phyloP scores from a whole-genome alignment of 148 eudicot genomes.

The Camellia lanceoleosa region DNA sequence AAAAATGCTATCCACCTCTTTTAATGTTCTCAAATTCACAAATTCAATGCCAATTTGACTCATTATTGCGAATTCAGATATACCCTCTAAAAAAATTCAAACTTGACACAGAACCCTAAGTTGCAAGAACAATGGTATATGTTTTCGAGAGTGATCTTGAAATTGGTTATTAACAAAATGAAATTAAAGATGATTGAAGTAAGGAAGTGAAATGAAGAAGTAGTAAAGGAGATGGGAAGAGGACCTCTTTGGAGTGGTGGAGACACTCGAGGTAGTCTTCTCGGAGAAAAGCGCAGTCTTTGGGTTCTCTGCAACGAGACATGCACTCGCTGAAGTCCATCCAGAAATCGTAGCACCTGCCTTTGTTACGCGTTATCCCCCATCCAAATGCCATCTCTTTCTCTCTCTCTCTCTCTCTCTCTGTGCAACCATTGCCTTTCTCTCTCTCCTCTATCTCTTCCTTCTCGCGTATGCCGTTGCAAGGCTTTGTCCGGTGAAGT shows the following conservation, averaged over 20 bases:
- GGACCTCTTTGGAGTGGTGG: conserved; percentile 95
- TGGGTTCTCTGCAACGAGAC: conserved; percentile 83
- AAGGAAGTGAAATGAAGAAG: background rate
- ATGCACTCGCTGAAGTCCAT: conserved; percentile 95
- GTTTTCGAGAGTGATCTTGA: background rate
- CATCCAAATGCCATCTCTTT: conserved; percentile 82
- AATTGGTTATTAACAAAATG: background rate
- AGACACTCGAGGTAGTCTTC: conserved; percentile 99
- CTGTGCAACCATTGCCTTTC: too few relatives aligned
- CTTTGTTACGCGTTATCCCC: conserved; percentile 92
- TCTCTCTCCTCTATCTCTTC: too few relatives aligned
- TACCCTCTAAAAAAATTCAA: background rate
- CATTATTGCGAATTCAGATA: too few relatives aligned
- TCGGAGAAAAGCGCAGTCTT: conserved; percentile 77
- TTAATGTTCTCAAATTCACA: too few relatives aligned
- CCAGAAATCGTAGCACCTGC: conserved; percentile 96
- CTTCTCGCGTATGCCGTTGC: too few relatives aligned
- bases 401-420: background rate
- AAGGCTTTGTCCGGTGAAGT: too few relatives aligned
- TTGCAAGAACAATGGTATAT: background rate
- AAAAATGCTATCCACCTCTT: too few relatives aligned
- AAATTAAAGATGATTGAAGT: background rate
- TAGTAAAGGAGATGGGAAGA: background rate
- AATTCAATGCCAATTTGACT: too few relatives aligned
- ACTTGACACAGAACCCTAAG: background rate